These are phyloP conservation scores for Kernera saxatilis DNA, from an alignment of 345 rosid species.

Conservation along the genomic window DNA sequence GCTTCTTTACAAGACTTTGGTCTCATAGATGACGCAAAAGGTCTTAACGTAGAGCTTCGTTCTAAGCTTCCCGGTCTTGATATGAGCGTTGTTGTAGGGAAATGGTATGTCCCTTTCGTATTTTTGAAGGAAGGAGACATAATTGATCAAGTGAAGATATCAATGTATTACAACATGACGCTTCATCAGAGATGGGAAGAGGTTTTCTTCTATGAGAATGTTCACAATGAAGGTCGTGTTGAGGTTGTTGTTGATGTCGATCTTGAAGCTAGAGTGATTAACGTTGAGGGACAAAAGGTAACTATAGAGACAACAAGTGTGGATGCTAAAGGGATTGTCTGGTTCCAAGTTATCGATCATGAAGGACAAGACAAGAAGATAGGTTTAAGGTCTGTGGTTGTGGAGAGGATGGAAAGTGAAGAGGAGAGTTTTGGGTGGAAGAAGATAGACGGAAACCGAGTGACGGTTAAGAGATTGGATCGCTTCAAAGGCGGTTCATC, in stretches of 20 bases:
- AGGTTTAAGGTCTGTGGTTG: conserved; percentile 37
- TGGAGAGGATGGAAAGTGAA: conserved; percentile 50
- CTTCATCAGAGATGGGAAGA: conserved; percentile 56
- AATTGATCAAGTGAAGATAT: conserved; percentile 34
- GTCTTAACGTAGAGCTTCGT: conserved; percentile 35
- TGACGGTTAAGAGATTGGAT: conserved; percentile 27
- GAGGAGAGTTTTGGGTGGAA: conserved; percentile 52
- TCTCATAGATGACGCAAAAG: conserved; percentile 49
- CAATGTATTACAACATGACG: conserved; percentile 52
- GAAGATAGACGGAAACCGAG: neutral
- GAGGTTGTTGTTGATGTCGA: conserved; percentile 30
- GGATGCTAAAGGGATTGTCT: conserved; percentile 34
- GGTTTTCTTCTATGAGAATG: conserved; percentile 33
- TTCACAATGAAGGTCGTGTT: neutral
- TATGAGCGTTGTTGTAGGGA: conserved; percentile 38
- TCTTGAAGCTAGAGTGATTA: conserved; percentile 28
- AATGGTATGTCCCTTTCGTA: conserved; percentile 62
- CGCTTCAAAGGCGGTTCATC: conserved; percentile 11
- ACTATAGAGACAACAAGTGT: neutral
- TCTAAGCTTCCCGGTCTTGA: conserved; percentile 35
- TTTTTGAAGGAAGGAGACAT: conserved; percentile 40
- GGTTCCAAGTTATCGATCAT: conserved; percentile 23
- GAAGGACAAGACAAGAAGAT: conserved; percentile 15
- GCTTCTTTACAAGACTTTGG: conserved; percentile 8
- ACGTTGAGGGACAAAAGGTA: conserved; percentile 27